Percentiles rank a stretch among this genome's conserved stretches.
Conservation (phyloP, 2,329 filamentous ascomycete genomes). For the Sporothrix protearum region DNA sequence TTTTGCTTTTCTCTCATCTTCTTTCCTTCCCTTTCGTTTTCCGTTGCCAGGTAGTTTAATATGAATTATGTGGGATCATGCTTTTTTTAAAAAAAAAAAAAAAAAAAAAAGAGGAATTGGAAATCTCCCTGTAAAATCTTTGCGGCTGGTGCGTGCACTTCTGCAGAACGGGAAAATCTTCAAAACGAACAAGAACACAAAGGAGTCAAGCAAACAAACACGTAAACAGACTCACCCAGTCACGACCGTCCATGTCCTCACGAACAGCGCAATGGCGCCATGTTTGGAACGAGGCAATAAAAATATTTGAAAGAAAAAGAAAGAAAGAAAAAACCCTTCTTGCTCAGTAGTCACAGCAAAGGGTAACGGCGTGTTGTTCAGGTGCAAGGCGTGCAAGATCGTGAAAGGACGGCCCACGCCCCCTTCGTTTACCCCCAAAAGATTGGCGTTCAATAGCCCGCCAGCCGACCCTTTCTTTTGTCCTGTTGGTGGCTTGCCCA, state of each 20-base stretch:
- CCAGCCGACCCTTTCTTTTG: no score
- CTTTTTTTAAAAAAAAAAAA: no score
- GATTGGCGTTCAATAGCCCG: conserved; percentile 4
- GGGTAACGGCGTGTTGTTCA: background rate
- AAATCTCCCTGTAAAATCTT: background rate
- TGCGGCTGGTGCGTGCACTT: conserved; percentile 7
- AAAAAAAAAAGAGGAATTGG: no score
- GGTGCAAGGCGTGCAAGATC: background rate
- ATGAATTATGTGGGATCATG: no score
- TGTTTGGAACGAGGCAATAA: background rate
- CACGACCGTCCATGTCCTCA: background rate
- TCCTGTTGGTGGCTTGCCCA: background rate
- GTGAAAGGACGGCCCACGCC: background rate
- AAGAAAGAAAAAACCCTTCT: no score
- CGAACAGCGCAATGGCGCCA: conserved; percentile 4
- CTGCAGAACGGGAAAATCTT: conserved; percentile 2
- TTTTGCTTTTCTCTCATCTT: background rate
- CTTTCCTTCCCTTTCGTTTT: background rate
- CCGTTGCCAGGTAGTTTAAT: background rate
- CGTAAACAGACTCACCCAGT: background rate
- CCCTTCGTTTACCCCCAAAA: background rate
- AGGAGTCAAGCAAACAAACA: background rate
- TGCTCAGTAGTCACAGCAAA: background rate
- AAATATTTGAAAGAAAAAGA: no score
- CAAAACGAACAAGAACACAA: background rate